Evolutionary conservation across 441 rosid species (phyloP), one percentile per base, ranked within the genome.

Genomic region (Flueggea neowawraea): DNA sequence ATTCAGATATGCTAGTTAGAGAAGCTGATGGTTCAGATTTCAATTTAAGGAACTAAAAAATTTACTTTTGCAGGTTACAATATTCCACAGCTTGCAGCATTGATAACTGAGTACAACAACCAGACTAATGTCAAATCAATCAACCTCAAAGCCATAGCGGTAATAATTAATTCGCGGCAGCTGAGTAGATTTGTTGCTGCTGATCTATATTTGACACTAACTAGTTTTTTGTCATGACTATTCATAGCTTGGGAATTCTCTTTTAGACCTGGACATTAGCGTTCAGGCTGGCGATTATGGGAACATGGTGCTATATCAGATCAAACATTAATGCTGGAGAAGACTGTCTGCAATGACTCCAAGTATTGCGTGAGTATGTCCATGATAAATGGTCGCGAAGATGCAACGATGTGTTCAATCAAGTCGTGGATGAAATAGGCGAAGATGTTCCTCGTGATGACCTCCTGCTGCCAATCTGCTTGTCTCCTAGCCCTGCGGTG

Each of bases 281-380:
- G 65, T 78, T 10, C 64, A 50, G 36, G 55, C 69, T 0, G 73
- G 72, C 4, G 66, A 73, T 6, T 75, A 43, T 71, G 85, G 85
- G 45, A 67, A 28, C 81, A 78, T 9, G 79, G 79, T 10, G 78
- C 65, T 2, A 81, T 78, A 71, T 73, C 78, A 1, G 86, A 81
- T 47, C 70, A 65, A 59, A 73, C 69, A 11, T n/a, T 71, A 1
- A 17, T 31, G 60, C 45, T 74, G 73, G 63, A 69, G 65, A 76
- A 68, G 43, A 76, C 56, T 0, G 73, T 71, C 5, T 69, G 81
- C 76, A 72, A 76, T 17, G 55, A 58, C n/a, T 78, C 80, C 3
- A 69, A 60, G 69, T 41, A 65, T 17, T 65, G 6, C 66, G 62
- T 7, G 75, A 70, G 61, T n/a, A 7, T 3, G 36, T 54, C 31